Evolutionary conservation across 805 yeast species (phyloP).

Genomic region (Kodamaea kaohsiungensis): DNA sequence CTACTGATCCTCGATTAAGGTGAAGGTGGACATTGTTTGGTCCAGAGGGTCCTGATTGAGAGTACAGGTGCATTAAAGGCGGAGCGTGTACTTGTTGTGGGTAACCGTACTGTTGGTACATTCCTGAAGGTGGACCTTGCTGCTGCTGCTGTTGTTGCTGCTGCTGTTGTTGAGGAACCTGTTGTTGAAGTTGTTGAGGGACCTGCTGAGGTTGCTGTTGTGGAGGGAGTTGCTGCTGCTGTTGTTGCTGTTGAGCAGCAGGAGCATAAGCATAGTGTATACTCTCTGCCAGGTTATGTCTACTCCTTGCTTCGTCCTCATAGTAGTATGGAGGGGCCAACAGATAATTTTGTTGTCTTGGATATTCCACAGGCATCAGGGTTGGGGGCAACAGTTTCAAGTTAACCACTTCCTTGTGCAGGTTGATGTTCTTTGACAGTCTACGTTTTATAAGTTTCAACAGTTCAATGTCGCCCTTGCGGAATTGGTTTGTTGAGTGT

Average conservation of each 20-base stretch:
- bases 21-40: background rate
- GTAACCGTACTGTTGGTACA: background rate
- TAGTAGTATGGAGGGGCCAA: slow-evolving; percentile 6
- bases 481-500: slow-evolving; percentile 76
- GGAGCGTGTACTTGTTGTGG: background rate
- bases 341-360: slow-evolving; percentile 4
- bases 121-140: slow-evolving; percentile 5
- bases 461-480: slow-evolving; percentile 76
- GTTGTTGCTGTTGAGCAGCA: slow-evolving; percentile 10
- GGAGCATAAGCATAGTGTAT: slow-evolving; percentile 2
- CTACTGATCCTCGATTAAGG: background rate
- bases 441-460: slow-evolving; percentile 78
- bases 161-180: slow-evolving; percentile 14
- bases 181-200: slow-evolving; percentile 12
- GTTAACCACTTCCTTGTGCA: slow-evolving; percentile 41
- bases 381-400: slow-evolving; percentile 34
- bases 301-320: slow-evolving; percentile 5
- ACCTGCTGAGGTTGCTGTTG: slow-evolving; percentile 18
- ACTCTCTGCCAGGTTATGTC: slow-evolving; percentile 7
- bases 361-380: slow-evolving; percentile 12
- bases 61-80: background rate
- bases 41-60: background rate
- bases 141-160: slow-evolving; percentile 14
- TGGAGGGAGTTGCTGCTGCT: slow-evolving; percentile 12
- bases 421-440: slow-evolving; percentile 45